A percentile compares a stretch with the other conserved stretches of the same genome.
These are phyloP conservation scores for Verticillium dahliae DNA, from an alignment of 2,329 filamentous ascomycete species.

Conservation along the genomic window DNA sequence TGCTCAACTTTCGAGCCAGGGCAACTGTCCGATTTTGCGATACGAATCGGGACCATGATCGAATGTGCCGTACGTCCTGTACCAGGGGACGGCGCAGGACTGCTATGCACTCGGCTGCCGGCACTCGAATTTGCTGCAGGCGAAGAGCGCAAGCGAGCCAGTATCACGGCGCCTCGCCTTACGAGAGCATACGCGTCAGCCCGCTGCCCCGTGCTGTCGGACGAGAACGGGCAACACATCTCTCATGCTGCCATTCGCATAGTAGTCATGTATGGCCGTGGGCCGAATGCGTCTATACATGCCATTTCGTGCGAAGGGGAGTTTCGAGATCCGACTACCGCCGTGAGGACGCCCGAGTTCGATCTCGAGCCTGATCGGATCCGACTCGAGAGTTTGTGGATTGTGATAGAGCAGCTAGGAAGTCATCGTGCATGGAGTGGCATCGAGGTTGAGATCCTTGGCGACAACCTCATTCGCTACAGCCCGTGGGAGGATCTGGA, in stretches of 20 bases:
- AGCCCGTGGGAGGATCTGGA: slow-evolving; percentile 33
- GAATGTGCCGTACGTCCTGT: slow-evolving; percentile 54
- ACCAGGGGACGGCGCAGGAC: slow-evolving; percentile 68
- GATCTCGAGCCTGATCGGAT: slow-evolving; percentile 63
- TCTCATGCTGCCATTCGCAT: slow-evolving; percentile 50
- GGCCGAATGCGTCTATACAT: slow-evolving; percentile 59
- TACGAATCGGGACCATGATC: slow-evolving; percentile 64
- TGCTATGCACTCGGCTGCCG: slow-evolving; percentile 54
- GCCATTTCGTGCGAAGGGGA: slow-evolving; percentile 65
- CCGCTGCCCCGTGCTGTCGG: slow-evolving; percentile 7
- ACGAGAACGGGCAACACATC: slow-evolving; percentile 10
- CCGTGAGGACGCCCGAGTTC: slow-evolving; percentile 65
- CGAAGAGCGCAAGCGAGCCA: slow-evolving; percentile 31
- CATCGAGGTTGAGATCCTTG: slow-evolving; percentile 47
- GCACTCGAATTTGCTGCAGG: slow-evolving; percentile 44
- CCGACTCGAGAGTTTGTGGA: slow-evolving; percentile 57
- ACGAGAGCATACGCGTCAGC: slow-evolving; percentile 55
- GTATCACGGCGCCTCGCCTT: slow-evolving; percentile 38
- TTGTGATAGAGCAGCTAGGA: slow-evolving; percentile 78
- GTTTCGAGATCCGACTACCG: slow-evolving; percentile 61
- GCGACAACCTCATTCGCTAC: slow-evolving; percentile 37
- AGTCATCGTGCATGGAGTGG: slow-evolving; percentile 31
- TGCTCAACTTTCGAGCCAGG: slow-evolving; percentile 85
- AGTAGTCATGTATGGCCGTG: slow-evolving; percentile 66
- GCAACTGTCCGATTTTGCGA: slow-evolving; percentile 65